Conservation (phyloP, 768 basidiomycete species). For the Lentinula sp. region DNA sequence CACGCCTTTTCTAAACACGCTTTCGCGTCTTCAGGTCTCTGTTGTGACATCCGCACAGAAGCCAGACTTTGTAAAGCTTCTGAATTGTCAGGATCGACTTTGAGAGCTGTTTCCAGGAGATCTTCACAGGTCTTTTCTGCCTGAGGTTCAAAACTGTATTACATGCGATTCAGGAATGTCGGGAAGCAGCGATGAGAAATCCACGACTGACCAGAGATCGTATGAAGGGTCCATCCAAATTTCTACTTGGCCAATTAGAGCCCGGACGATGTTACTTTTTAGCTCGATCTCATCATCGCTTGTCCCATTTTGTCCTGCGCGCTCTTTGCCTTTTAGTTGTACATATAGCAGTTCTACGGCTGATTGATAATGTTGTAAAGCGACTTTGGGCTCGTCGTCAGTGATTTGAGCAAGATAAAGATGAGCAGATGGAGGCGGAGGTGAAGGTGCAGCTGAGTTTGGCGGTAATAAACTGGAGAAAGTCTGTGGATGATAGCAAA, state of each 20-base stretch:
- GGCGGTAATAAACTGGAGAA: slow-evolving; percentile 42
- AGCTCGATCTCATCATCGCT: slow-evolving; percentile 53
- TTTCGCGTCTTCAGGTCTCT: slow-evolving; percentile 77
- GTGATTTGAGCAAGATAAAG: slow-evolving; percentile 85
- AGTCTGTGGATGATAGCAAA: not conserved
- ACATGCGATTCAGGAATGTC: not conserved
- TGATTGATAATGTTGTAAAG: slow-evolving; percentile 73
- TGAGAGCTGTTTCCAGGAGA: slow-evolving; percentile 65
- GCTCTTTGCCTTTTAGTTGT: slow-evolving; percentile 73
- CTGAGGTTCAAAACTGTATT: slow-evolving; percentile 65
- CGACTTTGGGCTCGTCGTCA: slow-evolving; percentile 68
- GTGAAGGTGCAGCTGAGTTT: slow-evolving; percentile 47
- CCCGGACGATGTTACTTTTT: slow-evolving; percentile 65
- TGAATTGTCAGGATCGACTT: slow-evolving; percentile 66
- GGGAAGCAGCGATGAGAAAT: not conserved
- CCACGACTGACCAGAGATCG: slow-evolving; percentile 68
- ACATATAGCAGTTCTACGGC: slow-evolving; percentile 65
- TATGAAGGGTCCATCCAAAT: slow-evolving; percentile 93
- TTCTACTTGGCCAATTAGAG: slow-evolving; percentile 85
- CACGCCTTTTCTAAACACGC: slow-evolving; percentile 62
- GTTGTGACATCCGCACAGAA: slow-evolving; percentile 85
- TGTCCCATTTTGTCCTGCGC: slow-evolving; percentile 31
- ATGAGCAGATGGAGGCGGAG: slow-evolving; percentile 74
- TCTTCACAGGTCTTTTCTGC: slow-evolving; percentile 81
- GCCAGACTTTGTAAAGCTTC: slow-evolving; percentile 80